These are phyloP conservation scores for Babjeviella inositovora DNA, from an alignment of 805 yeast genomes.

Conservation along the genomic window DNA sequence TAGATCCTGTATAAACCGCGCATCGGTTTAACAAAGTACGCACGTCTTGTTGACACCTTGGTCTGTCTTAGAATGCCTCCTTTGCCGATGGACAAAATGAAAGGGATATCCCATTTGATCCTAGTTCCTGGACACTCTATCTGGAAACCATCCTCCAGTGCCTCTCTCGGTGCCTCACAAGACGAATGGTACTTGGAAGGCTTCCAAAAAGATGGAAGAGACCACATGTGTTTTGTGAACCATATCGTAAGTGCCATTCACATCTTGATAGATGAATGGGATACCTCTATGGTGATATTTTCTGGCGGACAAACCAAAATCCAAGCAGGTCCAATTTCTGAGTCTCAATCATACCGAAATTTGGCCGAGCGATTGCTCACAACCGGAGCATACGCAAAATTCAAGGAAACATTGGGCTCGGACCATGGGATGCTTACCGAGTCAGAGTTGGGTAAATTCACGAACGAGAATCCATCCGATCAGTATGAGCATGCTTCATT, in stretches of 20 bases:
- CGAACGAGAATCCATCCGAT: slow-evolving; percentile 1
- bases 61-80: too few relatives aligned
- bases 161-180: slow-evolving; percentile 24
- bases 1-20: too few relatives aligned
- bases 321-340: slow-evolving; percentile 37
- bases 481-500: slow-evolving; percentile 2
- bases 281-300: slow-evolving; percentile 20
- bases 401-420: slow-evolving; percentile 1
- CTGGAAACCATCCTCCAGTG: slow-evolving; percentile 36
- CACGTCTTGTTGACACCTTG: too few relatives aligned
- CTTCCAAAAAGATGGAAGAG: slow-evolving; percentile 56
- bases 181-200: slow-evolving; percentile 53
- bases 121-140: slow-evolving; percentile 51
- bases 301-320: slow-evolving; percentile 64
- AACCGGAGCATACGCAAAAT: slow-evolving; percentile 6
- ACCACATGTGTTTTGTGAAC: slow-evolving; percentile 46
- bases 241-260: slow-evolving; percentile 35
- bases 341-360: slow-evolving; percentile 38
- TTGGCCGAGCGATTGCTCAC: slow-evolving; percentile 19
- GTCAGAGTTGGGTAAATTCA: slow-evolving; percentile 3
- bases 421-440: too few relatives aligned
- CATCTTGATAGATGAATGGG: slow-evolving; percentile 11
- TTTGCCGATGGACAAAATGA: slow-evolving; percentile 1
- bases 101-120: slow-evolving; percentile 13
- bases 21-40: too few relatives aligned